These are phyloP conservation scores for Apiospora koreana DNA, from an alignment of 2,329 filamentous ascomycete genomes.

Conservation along the genomic window DNA sequence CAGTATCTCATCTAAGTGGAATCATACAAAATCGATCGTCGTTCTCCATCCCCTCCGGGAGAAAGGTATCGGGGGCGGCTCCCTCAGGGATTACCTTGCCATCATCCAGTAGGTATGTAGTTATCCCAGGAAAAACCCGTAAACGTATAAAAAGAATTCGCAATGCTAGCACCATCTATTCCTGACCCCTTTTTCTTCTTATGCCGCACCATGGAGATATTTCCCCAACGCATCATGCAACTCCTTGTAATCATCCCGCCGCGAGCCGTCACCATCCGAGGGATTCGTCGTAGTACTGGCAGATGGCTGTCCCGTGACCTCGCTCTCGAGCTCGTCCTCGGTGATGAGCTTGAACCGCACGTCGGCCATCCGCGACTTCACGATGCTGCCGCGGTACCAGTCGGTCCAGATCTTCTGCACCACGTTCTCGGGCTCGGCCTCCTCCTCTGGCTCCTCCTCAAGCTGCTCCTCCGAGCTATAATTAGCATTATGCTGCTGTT, in stretches of 20 bases:
- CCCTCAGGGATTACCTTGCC: neutral
- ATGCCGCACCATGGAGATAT: conserved; percentile 5
- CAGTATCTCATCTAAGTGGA: too few species aligned
- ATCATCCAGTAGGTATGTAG: neutral
- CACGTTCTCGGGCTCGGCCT: conserved; percentile 30
- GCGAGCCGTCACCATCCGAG: neutral
- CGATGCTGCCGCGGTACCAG: conserved; percentile 44
- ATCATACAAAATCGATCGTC: neutral
- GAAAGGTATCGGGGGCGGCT: neutral
- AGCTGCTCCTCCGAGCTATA: too few species aligned
- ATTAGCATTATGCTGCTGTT: too few species aligned
- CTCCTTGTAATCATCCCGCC: neutral
- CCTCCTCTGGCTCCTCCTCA: neutral
- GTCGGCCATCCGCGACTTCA: conserved; percentile 40
- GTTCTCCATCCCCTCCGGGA: neutral
- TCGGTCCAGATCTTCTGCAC: conserved; percentile 51
- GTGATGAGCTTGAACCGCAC: conserved; percentile 46
- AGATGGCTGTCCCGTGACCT: conserved; percentile 22
- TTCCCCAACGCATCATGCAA: neutral
- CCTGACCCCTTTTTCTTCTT: neutral
- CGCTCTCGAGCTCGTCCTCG: conserved; percentile 42
- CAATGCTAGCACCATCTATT: neutral
- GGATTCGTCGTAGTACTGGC: neutral
- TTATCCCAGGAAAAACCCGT: neutral
- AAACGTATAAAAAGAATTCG: neutral